These are phyloP conservation scores for Firmiana major DNA, from an alignment of 345 rosid species.

Conservation along the genomic window DNA sequence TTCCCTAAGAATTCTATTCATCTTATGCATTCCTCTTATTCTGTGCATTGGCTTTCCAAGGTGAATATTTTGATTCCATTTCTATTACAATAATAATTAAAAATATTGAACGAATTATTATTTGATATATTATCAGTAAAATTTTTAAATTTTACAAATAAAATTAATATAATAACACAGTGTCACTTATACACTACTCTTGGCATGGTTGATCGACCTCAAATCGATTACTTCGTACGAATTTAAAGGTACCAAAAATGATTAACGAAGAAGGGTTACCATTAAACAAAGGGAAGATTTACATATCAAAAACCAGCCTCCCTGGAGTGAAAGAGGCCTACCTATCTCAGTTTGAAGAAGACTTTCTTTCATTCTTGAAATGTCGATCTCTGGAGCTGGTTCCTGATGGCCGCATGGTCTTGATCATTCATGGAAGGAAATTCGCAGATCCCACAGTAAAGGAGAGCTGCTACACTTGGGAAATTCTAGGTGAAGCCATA, in stretches of 20 bases:
- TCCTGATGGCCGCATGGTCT: background rate
- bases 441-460: background rate
- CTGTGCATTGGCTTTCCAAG: constrained; percentile 33
- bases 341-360: background rate
- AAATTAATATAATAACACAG: no score
- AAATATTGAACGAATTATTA: no score
- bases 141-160: no score
- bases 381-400: background rate
- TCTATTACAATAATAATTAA: no score
- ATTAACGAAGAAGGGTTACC: background rate
- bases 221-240: background rate
- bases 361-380: background rate
- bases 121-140: no score
- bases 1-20: constrained; percentile 28
- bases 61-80: background rate
- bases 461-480: background rate
- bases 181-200: background rate
- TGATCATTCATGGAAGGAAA: background rate
- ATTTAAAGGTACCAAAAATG: background rate
- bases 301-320: background rate
- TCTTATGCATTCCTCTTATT: constrained; percentile 18
- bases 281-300: background rate
- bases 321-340: background rate
- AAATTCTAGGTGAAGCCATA: background rate
- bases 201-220: background rate